These are phyloP conservation scores for Boletus pseudo-olivaceus DNA, from an alignment of 768 basidiomycete genomes.

Conservation along the genomic window DNA sequence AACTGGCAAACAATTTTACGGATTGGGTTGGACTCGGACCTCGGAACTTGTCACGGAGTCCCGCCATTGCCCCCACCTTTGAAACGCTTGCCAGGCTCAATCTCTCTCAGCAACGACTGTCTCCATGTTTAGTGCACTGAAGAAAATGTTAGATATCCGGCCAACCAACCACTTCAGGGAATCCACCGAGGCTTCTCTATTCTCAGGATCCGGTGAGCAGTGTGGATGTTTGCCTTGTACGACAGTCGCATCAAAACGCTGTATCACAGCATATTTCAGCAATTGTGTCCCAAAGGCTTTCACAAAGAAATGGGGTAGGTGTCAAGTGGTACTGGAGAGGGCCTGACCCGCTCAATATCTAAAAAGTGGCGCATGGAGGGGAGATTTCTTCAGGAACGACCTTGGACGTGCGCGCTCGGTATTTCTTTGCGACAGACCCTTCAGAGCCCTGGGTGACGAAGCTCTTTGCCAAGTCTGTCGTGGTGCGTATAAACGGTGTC, in stretches of 20 bases:
- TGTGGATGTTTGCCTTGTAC: too few species aligned
- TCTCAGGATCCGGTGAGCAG: constrained; percentile 24
- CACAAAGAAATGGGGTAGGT: constrained; percentile 26
- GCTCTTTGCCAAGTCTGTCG: constrained; percentile 25
- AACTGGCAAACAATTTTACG: too few species aligned
- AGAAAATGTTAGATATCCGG: constrained; percentile 1
- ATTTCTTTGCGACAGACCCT: constrained; percentile 30
- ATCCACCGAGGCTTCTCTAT: constrained; percentile 3
- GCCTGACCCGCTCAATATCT: background rate
- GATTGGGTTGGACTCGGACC: too few species aligned
- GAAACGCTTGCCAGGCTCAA: background rate
- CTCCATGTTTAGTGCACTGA: constrained; percentile 14
- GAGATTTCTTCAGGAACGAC: constrained; percentile 10
- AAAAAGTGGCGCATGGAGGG: constrained; percentile 26
- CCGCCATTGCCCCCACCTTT: too few species aligned
- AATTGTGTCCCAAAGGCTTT: constrained; percentile 20
- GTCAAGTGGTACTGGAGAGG: background rate
- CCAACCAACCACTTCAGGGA: background rate
- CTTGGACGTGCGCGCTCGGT: constrained; percentile 15
- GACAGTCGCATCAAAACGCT: background rate
- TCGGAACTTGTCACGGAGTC: background rate
- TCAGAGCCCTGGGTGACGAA: constrained; percentile 27
- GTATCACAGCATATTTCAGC: constrained; percentile 28
- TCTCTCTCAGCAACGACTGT: background rate
- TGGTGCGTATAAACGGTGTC: constrained; percentile 20